Base-by-base conservation (phyloP, 495 filamentous ascomycete genomes). In the Aspergillus ellipticus region DNA sequence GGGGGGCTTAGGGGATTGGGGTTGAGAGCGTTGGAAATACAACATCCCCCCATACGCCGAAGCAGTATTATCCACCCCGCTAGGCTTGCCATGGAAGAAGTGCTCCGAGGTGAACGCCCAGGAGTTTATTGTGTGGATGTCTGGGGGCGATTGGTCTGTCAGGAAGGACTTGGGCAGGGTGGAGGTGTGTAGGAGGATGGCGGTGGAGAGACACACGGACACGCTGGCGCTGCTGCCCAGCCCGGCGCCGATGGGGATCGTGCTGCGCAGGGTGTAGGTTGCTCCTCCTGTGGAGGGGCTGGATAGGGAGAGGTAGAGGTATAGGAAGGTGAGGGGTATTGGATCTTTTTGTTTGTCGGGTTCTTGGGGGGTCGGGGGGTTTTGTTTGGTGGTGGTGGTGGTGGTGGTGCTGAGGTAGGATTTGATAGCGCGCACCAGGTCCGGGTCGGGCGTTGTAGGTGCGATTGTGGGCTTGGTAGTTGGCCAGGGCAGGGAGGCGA, bases 171-270 rank as follows among this genome's bases (percentile, higher is more conserved):
- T n/a, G n/a, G 37, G 16, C 37, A 41, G 37, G 10, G 2, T 3
- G 37, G 3, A 15, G 10, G 37, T 41, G 4, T 41, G 37, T 4
- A 41, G 3, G 10, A 41, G 37, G 11, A 41, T 17, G 3, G 90
- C 89, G 4, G 85, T 77, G 46, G 84, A 81, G 8, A 93, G 59
- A 64, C 90, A 94, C n/a, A 93, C 90, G 29, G 84, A 77, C 51
- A 93, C 88, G 49, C 85, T 90, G 1, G 89, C 90, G 67, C 89
- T 92, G 65, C 87, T 90, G n/a, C 90, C 90, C 26, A 94, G 76
- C 2, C 90, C 90, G 11, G 88, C 89, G 4, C 85, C 89, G 51
- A 94, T 89, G 2, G 90, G 90, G 60, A 95, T 86, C 3, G 89
- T 91, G 13, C 88, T 92, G 24, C 90, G 85, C 13, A 95, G 74